Percentiles rank a stretch among this genome's conserved stretches.
Conservation (phyloP, 805 yeast genomes). For the Kazachstania psychrophila region DNA sequence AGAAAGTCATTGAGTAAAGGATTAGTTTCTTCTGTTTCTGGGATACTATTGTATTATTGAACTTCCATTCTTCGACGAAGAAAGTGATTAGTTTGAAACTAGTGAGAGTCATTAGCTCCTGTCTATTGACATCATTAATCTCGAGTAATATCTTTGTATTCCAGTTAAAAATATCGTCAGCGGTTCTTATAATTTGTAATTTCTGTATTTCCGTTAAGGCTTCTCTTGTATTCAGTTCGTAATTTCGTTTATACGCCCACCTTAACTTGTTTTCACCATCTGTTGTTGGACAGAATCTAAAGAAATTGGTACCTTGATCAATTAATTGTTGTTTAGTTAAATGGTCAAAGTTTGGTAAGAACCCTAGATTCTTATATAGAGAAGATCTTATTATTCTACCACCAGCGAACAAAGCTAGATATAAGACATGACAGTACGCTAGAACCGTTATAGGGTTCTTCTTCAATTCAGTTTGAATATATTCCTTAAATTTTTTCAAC, state of each 20-base stretch:
- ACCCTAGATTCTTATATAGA: slow-evolving; percentile 53
- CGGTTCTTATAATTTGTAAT: slow-evolving; percentile 56
- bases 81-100: slow-evolving; percentile 40
- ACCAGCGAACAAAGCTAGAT: slow-evolving; percentile 80
- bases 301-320: slow-evolving; percentile 58
- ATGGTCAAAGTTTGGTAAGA: slow-evolving; percentile 68
- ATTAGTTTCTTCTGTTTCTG: slow-evolving; percentile 2
- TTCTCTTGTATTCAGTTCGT: slow-evolving; percentile 67
- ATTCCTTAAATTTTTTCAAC: slow-evolving; percentile 54
- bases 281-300: slow-evolving; percentile 28
- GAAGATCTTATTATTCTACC: slow-evolving; percentile 66
- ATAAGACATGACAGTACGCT: slow-evolving; percentile 80
- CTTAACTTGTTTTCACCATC: slow-evolving; percentile 63
- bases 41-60: slow-evolving; percentile 10
- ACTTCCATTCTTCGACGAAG: slow-evolving; percentile 27
- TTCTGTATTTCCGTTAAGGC: slow-evolving; percentile 64
- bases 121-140: slow-evolving; percentile 55
- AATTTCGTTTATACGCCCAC: slow-evolving; percentile 59
- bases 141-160: slow-evolving; percentile 54
- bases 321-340: slow-evolving; percentile 55
- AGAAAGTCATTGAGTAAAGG: neutral
- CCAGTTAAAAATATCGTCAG: slow-evolving; percentile 55
- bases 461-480: slow-evolving; percentile 43
- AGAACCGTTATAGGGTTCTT: slow-evolving; percentile 63
- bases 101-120: slow-evolving; percentile 45